These are phyloP conservation scores for Hyaloscypha finlandica DNA, from an alignment of 495 filamentous ascomycete species.

Conservation along the genomic window DNA sequence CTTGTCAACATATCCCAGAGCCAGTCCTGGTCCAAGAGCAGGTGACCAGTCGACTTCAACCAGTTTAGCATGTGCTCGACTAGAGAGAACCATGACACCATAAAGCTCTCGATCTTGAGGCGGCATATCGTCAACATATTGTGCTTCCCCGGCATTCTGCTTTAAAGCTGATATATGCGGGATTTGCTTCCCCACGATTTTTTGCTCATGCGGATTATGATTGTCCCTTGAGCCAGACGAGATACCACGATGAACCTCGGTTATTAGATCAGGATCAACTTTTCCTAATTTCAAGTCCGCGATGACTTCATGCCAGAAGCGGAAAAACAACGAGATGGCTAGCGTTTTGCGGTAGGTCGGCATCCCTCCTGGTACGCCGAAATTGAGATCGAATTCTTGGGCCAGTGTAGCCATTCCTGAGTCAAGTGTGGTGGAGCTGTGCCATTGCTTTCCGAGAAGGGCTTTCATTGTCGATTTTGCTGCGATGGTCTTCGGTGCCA, in stretches of 20 bases:
- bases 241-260: conserved; percentile 62
- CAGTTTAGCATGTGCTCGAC: conserved; percentile 44
- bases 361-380: conserved; percentile 79
- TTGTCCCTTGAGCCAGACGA: conserved; percentile 58
- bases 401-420: conserved; percentile 70
- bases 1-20: conserved; percentile 45
- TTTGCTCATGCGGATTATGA: conserved; percentile 42
- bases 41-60: conserved; percentile 41
- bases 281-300: conserved; percentile 45
- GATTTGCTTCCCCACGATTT: conserved; percentile 44
- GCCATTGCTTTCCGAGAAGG: conserved; percentile 66
- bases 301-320: conserved; percentile 68
- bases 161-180: conserved; percentile 44
- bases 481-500: conserved; percentile 71
- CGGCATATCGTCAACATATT: conserved; percentile 45
- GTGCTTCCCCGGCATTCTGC: conserved; percentile 44
- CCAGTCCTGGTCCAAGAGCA: conserved; percentile 42
- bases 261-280: conserved; percentile 50
- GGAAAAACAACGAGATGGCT: conserved; percentile 71
- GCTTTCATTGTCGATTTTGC: conserved; percentile 65
- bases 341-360: conserved; percentile 75
- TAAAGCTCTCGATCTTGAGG: conserved; percentile 39
- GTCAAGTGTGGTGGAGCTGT: conserved; percentile 62
- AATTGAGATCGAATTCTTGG: conserved; percentile 69
- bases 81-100: conserved; percentile 40